phyloP scores from a whole-genome alignment of 2,329 filamentous ascomycete genomes.

The Aspergillus niger region DNA sequence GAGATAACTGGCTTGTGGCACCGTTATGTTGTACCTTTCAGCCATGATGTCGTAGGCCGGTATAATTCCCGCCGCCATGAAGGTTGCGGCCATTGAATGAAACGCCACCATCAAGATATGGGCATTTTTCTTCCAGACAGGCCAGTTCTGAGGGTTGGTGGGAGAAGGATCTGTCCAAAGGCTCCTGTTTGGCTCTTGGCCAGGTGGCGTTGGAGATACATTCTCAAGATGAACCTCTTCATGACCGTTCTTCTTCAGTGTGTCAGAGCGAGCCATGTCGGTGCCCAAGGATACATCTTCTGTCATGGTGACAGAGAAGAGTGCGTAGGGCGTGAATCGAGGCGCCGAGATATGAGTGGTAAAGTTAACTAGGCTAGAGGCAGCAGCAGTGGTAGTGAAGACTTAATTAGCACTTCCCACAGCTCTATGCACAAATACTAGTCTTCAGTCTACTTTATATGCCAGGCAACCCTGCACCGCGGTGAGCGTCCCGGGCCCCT shows the following conservation, averaged over 20 bases:
- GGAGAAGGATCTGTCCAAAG: conserved; percentile 1
- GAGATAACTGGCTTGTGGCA: conserved; percentile 55
- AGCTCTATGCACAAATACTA: not conserved
- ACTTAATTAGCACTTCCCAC: not conserved
- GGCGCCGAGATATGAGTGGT: not conserved
- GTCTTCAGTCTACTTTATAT: not conserved
- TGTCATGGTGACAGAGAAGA: conserved; percentile 3
- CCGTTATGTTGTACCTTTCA: conserved; percentile 49
- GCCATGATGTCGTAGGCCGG: conserved; percentile 56
- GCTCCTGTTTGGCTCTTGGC: not conserved
- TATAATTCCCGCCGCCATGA: conserved; percentile 55
- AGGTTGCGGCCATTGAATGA: conserved; percentile 57
- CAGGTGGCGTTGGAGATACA: not conserved
- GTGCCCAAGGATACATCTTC: not conserved
- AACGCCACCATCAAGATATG: conserved; percentile 58
- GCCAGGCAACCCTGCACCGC: not conserved
- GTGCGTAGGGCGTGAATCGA: not conserved
- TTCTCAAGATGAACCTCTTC: conserved; percentile 21
- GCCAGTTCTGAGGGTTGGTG: conserved; percentile 28
- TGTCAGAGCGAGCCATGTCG: not conserved
- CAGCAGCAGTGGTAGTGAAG: not conserved
- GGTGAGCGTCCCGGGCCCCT: not conserved
- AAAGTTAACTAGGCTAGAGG: not conserved
- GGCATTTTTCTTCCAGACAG: conserved; percentile 40
- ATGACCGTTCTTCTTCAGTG: not conserved